Base-by-base conservation (phyloP, 176 grass and related monocot genomes). In the Rhynchospora pubera region DNA sequence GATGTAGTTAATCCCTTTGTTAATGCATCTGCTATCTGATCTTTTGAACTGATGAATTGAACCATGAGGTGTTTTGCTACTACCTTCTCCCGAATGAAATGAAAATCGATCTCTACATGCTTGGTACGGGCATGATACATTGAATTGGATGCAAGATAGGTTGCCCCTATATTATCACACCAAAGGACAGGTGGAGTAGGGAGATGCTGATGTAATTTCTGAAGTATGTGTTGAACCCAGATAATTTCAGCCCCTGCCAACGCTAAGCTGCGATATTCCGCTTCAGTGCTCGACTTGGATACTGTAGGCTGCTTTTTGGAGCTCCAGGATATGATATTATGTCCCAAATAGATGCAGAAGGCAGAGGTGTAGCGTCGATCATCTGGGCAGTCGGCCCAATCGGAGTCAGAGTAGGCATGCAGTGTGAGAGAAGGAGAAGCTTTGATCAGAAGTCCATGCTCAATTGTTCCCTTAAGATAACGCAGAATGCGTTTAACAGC, bases 121-220 rank as follows among this genome's bases (percentile, higher is more conserved):
- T 18, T 73, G 12, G 34, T 14, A 18, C 67, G 14, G 12, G 23
- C 67, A 73, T 73, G 67, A 73, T 18, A 73, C 12, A 73, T 45
- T 12, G 67, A 9, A 32, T 73, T 73, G 4, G 23, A 30, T 2
- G 67, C 14, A 45, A 73, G 67, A 32, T 73, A 73, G 26, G 67
- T 73, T n/a, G 67, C 67, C 3, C 67, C 67, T 11, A 73, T 73
- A 73, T 73, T 73, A 73, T 73, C 67, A 73, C 67, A 73, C 67
- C 9, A 73, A 13, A 73, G 13, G 5, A 73, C 24, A 73, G 67
- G 2, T 22, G 67, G 34, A 6, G 7, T 0, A 12, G 5, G 3
- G 5, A 13, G 5, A 6, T 45, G 6, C 14, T 3, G 12, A 30
- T 73, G 4, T 14, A 73, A 3, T 34, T 34, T 3, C 3, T 34